Evolutionary conservation across 441 rosid genomes (phyloP), one percentile per base, ranked within the genome.

Genomic region (Pelargonium exstipulatum): DNA sequence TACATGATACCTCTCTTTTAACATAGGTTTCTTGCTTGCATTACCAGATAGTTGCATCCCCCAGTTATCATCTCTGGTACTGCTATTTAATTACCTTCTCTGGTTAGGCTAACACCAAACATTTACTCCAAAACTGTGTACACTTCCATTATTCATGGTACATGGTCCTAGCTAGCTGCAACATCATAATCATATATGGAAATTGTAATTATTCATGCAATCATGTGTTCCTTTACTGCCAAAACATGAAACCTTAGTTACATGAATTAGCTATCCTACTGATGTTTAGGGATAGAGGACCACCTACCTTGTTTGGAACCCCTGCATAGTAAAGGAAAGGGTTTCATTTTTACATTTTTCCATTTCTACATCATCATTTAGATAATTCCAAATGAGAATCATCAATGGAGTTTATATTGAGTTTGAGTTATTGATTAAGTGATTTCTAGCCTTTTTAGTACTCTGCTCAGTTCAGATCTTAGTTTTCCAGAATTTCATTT

Each of bases 161-260:
- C 55, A 49, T 49, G 55, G 55, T 12, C 55, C 55, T 5, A 49
- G 16, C 55, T 12, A 49, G 37, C 37, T 32, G 37, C 55, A 49
- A 12, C 14, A 49, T 49, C 55, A n/a, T 49, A 3, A 16, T n/a
- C 55, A 49, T 49, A 49, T 49, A n/a, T n/a, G n/a, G n/a, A 49
- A 49, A 49, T n/a, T 49, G 55, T 49, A 49, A 49, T 49, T 49
- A 49, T 49, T 49, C 17, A n/a, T 49, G 55, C 14, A 49, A 49
- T 49, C 14, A 12, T 49, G 55, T 49, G 14, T 49, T 49, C 6
- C 16, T 49, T 49, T 0, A 5, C 55, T 49, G 55, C 55, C 14
- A 16, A 49, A n/a, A 5, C 17, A 49, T 16, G 55, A 49, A 49
- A 49, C 14, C 37, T 32, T 32, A 32, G 37, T 32, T 32, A 32